Evolutionary conservation across 73 alveolate genomes (phyloP).

Genomic region (Paraurostyla sp.): DNA sequence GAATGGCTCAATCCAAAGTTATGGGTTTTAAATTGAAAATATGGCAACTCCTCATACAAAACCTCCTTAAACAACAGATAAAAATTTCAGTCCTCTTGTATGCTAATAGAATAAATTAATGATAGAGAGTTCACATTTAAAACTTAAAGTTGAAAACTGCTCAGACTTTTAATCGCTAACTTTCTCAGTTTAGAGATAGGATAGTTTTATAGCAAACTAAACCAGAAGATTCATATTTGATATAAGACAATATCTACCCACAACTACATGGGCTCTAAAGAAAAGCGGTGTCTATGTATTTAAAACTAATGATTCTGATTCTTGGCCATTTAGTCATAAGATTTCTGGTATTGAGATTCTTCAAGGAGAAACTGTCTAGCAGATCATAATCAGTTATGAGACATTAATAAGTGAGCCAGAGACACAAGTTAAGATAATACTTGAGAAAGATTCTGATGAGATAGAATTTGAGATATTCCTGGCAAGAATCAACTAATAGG

Average conservation of each 20-base stretch:
- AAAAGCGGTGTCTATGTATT: constrained; percentile 19
- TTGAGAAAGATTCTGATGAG: neutral
- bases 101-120: too few relatives aligned
- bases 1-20: too few relatives aligned
- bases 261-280: neutral
- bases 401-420: neutral
- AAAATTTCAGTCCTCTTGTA: too few relatives aligned
- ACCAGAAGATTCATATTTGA: constrained; percentile 41
- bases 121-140: too few relatives aligned
- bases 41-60: too few relatives aligned
- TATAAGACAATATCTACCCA: constrained; percentile 12
- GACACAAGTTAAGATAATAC: neutral
- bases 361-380: neutral
- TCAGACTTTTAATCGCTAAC: neutral
- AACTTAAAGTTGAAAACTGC: neutral
- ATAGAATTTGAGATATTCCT: constrained; percentile 22
- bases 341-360: neutral
- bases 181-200: neutral
- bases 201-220: neutral
- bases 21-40: too few relatives aligned
- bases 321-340: neutral
- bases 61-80: too few relatives aligned
- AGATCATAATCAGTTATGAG: neutral
- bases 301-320: constrained; percentile 32
- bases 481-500: neutral